These are phyloP conservation scores for Sphaerostilbella broomeana DNA, from an alignment of 2,329 filamentous ascomycete species.

Conservation along the genomic window DNA sequence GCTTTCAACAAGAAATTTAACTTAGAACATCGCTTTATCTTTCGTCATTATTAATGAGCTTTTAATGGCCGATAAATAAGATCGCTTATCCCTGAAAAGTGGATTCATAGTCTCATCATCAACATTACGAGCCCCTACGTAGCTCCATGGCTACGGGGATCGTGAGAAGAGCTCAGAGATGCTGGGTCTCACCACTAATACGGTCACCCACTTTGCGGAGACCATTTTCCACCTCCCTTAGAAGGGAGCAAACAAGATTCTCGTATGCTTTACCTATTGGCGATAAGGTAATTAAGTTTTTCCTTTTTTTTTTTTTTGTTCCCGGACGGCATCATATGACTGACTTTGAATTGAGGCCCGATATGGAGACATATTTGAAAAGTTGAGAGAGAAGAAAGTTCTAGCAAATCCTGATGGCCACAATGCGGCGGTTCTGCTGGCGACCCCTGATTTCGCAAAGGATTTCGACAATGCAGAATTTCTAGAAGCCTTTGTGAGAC, in stretches of 20 bases:
- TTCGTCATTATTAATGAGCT: too few species aligned
- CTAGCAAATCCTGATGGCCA: conserved; percentile 25
- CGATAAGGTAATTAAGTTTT: neutral
- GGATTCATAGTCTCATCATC: too few species aligned
- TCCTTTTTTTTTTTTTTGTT: neutral
- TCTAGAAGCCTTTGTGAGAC: conserved; percentile 36
- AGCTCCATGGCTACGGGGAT: conserved; percentile 20
- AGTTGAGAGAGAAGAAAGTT: conserved; percentile 19
- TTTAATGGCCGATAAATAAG: too few species aligned
- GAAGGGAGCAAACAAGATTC: conserved; percentile 17
- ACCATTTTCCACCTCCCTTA: conserved; percentile 13
- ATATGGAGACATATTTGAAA: conserved; percentile 16
- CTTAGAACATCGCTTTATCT: too few species aligned
- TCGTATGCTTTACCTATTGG: conserved; percentile 17
- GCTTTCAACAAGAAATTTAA: too few species aligned
- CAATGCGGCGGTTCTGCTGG: conserved; percentile 43
- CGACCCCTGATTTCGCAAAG: conserved; percentile 41
- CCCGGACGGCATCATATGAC: neutral
- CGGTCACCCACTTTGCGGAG: conserved; percentile 4
- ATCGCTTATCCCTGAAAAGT: neutral
- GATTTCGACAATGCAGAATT: conserved; percentile 41
- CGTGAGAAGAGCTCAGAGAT: conserved; percentile 16
- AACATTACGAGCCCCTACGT: neutral
- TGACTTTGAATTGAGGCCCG: conserved; percentile 11
- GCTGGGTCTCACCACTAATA: conserved; percentile 9